These are phyloP conservation scores for Vitis labrusca DNA, from an alignment of 164 flowering plant species.

Conservation along the genomic window DNA sequence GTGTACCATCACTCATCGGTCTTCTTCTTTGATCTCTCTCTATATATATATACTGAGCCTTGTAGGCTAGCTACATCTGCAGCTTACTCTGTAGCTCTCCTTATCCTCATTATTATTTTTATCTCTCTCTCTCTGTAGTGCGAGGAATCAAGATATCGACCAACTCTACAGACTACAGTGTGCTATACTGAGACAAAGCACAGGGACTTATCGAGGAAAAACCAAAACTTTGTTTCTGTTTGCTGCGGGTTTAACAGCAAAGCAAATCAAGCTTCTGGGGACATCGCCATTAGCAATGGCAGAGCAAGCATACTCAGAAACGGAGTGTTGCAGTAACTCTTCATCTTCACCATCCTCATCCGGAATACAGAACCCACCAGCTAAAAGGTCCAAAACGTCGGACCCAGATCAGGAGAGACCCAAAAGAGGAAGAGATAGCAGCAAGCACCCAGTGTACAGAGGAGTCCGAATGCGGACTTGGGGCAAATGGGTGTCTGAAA, in stretches of 20 bases:
- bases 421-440: slow-evolving; percentile 22
- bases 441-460: slow-evolving; percentile 51
- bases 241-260: not conserved
- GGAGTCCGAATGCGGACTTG: slow-evolving; percentile 70
- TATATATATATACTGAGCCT: no score
- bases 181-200: not conserved
- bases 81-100: no score
- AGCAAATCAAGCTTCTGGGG: not conserved
- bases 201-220: not conserved
- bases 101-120: no score
- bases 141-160: not conserved
- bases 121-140: not conserved
- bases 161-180: no score
- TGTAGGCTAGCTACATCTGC: no score
- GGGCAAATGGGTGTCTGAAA: slow-evolving; percentile 76
- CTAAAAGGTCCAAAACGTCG: not conserved
- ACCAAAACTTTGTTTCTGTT: not conserved
- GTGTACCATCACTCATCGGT: not conserved
- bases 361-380: not conserved
- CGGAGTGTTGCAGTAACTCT: slow-evolving; percentile 8
- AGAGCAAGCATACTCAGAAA: slow-evolving; percentile 16
- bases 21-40: not conserved
- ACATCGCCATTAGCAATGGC: slow-evolving; percentile 6
- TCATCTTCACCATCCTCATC: slow-evolving; percentile 5
- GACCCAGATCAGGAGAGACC: slow-evolving; percentile 2